Conservation (phyloP, 805 yeast genomes). For the Metschnikowia noctiluminum region DNA sequence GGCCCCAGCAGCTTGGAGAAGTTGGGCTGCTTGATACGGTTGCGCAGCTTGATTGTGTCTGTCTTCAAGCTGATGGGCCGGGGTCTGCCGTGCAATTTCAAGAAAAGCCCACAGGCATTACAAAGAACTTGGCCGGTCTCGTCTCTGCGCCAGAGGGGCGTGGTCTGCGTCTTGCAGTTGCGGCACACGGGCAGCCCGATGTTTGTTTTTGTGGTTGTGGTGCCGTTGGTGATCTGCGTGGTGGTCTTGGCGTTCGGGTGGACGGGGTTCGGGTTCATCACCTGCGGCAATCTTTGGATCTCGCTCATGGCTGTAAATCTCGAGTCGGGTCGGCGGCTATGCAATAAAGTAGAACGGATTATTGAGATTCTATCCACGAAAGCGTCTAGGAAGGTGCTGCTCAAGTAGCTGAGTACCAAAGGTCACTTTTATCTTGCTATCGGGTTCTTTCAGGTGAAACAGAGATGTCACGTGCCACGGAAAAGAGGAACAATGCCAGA, state of each 20-base stretch:
- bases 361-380: no score
- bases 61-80: constrained; percentile 90
- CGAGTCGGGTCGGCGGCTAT: no score
- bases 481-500: background rate
- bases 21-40: constrained; percentile 64
- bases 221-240: constrained; percentile 54
- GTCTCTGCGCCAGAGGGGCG: constrained; percentile 94
- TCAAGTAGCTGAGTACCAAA: background rate
- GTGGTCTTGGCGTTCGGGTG: constrained; percentile 66
- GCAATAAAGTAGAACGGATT: no score
- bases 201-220: constrained; percentile 62
- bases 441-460: background rate
- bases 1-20: constrained; percentile 41
- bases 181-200: constrained; percentile 72
- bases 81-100: constrained; percentile 88
- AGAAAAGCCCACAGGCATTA: constrained; percentile 92
- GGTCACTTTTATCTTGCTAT: background rate
- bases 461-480: background rate
- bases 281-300: constrained; percentile 19
- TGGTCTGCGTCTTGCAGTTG: constrained; percentile 87
- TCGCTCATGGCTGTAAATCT: constrained; percentile 15
- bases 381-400: no score
- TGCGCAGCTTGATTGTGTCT: constrained; percentile 87
- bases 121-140: constrained; percentile 85
- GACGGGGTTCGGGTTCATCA: constrained; percentile 30